Base-by-base conservation (phyloP, 1,139 yeast species). In the Geotrichum cucujoidarum region DNA sequence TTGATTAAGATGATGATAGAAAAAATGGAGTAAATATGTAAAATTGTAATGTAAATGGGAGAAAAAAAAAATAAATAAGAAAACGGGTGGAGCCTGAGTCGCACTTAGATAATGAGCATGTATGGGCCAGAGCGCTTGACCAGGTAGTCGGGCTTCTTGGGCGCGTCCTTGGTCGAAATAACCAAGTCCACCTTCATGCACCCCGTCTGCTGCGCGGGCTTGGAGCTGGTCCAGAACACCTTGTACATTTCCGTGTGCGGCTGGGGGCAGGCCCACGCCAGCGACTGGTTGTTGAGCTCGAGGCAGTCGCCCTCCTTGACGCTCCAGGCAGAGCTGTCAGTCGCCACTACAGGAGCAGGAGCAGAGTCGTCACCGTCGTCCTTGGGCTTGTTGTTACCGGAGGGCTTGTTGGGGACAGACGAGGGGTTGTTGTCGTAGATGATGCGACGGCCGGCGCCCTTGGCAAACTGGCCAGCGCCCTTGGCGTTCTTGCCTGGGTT, bases 201-300 rank as follows among this genome's bases (percentile, higher is more conserved):
- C 11, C 50, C 50, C 16, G 14, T 18, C 35, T 33, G 25, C n/a
- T 42, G 16, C 8, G 18, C n/a, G 13, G 50, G 50, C 27, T 39
- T 37, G 8, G 13, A 31, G 16, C 41, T 24, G 11, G 35, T 30
- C 50, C 50, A 47, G 25, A 24, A 47, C 8, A 43, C 29, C 25
- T 31, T 39, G 32, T 47, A 42, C 10, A 32, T 36, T 2, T 44
- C 46, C 10, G 34, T 42, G 13, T 33, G 22, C 18, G 17, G 32
- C 20, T 20, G 5, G 2, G 50, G 47, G 27, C 50, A 47, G 2
- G 50, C 17, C 50, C 50, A 47, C 6, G 47, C 47, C 25, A 42
- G 21, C 4, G 22, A 14, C 21, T 43, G 20, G 11, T 30, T 34
- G 17, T 43, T 36, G 14, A 42, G 37, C 17, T 24, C n/a, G 13